Evolutionary conservation across 2,329 filamentous ascomycete species (phyloP).

Genomic region (Dactylellina parvicollis): DNA sequence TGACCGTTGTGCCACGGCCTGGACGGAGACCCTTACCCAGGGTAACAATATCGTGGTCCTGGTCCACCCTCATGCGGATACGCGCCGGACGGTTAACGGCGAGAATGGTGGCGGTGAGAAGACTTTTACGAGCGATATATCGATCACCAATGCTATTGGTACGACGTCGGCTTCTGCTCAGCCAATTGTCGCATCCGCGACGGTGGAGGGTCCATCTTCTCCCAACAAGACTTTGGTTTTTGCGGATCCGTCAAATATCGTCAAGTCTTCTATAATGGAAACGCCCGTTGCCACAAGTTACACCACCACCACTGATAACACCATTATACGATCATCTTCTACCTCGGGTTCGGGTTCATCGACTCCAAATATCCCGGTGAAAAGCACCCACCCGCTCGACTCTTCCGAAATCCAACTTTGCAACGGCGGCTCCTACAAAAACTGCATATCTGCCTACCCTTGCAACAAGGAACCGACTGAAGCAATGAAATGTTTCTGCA

Average conservation of each 20-base stretch:
- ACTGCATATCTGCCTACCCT: conserved; percentile 32
- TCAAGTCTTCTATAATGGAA: too few species aligned
- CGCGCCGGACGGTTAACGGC: neutral
- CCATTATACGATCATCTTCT: neutral
- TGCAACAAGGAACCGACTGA: conserved; percentile 17
- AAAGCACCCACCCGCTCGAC: conserved; percentile 29
- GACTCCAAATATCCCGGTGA: neutral
- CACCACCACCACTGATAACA: neutral
- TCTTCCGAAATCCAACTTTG: conserved; percentile 31
- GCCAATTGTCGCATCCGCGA: too few species aligned
- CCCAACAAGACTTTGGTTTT: too few species aligned
- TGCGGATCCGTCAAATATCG: too few species aligned
- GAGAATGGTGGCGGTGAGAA: neutral
- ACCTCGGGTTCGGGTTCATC: neutral
- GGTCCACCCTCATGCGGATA: conserved; percentile 31
- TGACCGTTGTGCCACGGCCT: conserved; percentile 15
- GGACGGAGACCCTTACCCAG: conserved; percentile 20
- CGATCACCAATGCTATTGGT: too few species aligned
- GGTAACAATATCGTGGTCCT: conserved; percentile 14
- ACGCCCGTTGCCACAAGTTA: too few species aligned
- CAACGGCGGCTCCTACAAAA: conserved; percentile 30
- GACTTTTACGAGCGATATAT: too few species aligned
- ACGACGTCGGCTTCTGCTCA: too few species aligned
- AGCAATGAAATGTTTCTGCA: conserved; percentile 35
- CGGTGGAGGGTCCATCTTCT: too few species aligned